A percentile compares a stretch with the other conserved stretches of the same genome.
Evolutionary conservation across 192 early-diverging fungal species (phyloP).

Genomic region (Hyaloraphidium curvatum): DNA sequence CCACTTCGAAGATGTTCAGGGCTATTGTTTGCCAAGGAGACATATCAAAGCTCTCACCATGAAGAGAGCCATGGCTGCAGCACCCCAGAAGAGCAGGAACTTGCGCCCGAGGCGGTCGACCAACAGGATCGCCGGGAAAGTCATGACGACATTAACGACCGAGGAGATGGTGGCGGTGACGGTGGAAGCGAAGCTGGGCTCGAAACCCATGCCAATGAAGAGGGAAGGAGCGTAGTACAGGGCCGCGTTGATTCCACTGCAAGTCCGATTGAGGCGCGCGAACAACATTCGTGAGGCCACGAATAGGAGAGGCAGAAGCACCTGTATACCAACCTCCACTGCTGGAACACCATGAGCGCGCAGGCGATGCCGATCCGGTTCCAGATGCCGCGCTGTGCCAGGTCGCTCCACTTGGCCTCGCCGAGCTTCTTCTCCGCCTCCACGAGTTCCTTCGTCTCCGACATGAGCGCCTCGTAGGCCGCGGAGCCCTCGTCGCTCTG

Average conservation of each 20-base stretch:
- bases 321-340: too few relatives aligned
- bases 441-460: not conserved
- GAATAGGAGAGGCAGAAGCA: not conserved
- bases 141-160: not conserved
- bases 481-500: too few relatives aligned
- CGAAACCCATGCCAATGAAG: slow-evolving; percentile 3
- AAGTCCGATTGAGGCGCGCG: not conserved
- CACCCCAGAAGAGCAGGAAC: not conserved
- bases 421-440: not conserved
- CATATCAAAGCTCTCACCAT: too few relatives aligned
- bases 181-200: not conserved
- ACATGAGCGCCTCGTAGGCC: too few relatives aligned
- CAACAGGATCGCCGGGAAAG: not conserved
- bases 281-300: not conserved
- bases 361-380: not conserved
- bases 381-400: not conserved
- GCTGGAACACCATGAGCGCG: not conserved
- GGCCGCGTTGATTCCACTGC: not conserved
- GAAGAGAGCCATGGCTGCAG: not conserved
- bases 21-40: too few relatives aligned
- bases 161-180: not conserved
- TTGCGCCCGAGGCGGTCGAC: not conserved
- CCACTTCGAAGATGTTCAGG: too few relatives aligned
- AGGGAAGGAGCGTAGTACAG: slow-evolving; percentile 1
- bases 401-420: not conserved